These are phyloP conservation scores for Candida labiduridarum DNA, from an alignment of 1,139 yeast genomes.

Conservation along the genomic window DNA sequence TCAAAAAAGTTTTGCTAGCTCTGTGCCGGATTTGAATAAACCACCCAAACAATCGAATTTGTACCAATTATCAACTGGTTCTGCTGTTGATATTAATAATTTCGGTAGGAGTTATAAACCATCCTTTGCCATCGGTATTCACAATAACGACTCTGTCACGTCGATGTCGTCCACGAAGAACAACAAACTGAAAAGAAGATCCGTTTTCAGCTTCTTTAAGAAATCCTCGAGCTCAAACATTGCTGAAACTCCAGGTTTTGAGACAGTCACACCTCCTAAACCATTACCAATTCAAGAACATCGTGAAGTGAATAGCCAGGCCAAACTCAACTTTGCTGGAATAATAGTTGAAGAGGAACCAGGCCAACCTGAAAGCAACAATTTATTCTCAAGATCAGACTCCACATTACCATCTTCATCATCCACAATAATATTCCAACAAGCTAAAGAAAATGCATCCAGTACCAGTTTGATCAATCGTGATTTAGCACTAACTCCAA, in stretches of 20 bases:
- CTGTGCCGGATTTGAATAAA: conserved; percentile 29
- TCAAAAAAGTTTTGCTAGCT: conserved; percentile 12
- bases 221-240: neutral
- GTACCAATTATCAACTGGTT: conserved; percentile 38
- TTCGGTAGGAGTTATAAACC: conserved; percentile 48
- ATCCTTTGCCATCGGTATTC: conserved; percentile 23
- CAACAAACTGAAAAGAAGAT: conserved; percentile 17
- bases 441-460: conserved; percentile 21
- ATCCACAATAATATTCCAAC: conserved; percentile 44
- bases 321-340: neutral
- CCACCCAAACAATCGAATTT: conserved; percentile 16
- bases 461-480: conserved; percentile 3
- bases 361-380: neutral
- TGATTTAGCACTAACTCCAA: neutral
- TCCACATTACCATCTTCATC: conserved; percentile 46
- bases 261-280: conserved; percentile 7
- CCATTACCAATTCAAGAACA: neutral
- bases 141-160: conserved; percentile 10
- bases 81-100: conserved; percentile 43
- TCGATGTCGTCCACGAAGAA: conserved; percentile 7
- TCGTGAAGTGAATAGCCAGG: neutral
- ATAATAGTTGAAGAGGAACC: neutral
- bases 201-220: conserved; percentile 22
- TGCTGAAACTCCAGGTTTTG: conserved; percentile 10
- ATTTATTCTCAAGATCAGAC: conserved; percentile 1